Percentiles rank a stretch among this genome's conserved stretches.
Conservation (phyloP, 257 asterid species). For the Fraxinus excelsior region DNA sequence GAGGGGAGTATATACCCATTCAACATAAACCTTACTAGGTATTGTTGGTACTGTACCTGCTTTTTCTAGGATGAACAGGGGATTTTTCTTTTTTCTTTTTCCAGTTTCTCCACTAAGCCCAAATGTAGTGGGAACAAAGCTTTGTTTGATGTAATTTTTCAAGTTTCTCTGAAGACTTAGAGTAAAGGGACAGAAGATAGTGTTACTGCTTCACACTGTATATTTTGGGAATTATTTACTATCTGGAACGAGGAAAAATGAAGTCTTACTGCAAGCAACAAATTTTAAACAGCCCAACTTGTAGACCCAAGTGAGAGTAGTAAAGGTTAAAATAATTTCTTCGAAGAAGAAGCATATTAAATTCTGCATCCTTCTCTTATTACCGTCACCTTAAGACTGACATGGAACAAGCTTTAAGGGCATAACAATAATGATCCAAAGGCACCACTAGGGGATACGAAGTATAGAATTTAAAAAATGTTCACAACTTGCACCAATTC, state of each 20-base stretch:
- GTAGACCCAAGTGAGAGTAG: not conserved
- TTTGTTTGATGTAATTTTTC: not conserved
- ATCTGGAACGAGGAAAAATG: not conserved
- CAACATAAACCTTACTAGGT: not conserved
- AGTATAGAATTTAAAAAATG: not conserved
- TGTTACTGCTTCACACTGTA: not conserved
- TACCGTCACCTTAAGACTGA: not conserved
- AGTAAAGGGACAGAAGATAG: not conserved
- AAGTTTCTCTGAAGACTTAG: not conserved
- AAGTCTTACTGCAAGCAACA: not conserved
- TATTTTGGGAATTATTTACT: not conserved
- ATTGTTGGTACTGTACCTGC: not conserved
- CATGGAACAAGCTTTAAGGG: not conserved
- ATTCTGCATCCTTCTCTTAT: not conserved
- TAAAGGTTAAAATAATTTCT: not conserved
- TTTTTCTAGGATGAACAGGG: not conserved
- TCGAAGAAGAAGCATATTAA: not conserved
- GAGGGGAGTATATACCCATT: not conserved
- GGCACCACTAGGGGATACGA: conserved; percentile 5
- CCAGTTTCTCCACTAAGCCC: not conserved
- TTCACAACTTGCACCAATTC: conserved; percentile 10
- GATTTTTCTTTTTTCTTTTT: not conserved
- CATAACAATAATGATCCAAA: not conserved
- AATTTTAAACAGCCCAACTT: not conserved
- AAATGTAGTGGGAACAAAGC: not conserved